phyloP scores from a whole-genome alignment of 345 rosid species.

The Populus simonii region DNA sequence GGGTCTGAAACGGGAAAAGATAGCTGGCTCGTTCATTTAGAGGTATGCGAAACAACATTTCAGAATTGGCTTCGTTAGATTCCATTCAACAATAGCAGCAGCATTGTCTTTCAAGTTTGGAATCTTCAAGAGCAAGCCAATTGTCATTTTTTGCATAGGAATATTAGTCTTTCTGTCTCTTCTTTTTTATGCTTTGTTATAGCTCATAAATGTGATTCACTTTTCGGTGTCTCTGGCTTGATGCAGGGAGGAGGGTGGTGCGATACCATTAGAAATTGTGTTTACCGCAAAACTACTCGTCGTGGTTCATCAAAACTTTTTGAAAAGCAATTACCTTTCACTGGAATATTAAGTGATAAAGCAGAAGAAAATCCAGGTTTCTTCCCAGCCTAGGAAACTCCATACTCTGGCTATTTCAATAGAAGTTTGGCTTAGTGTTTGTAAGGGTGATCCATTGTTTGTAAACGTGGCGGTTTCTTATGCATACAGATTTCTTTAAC shows the following conservation, averaged over 20 bases:
- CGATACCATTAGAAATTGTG: conserved; percentile 19
- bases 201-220: neutral
- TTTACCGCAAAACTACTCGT: conserved; percentile 30
- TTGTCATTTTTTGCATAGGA: neutral
- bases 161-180: neutral
- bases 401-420: neutral
- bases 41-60: conserved; percentile 14
- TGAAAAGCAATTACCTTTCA: conserved; percentile 24
- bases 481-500: conserved; percentile 27
- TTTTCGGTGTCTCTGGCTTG: neutral
- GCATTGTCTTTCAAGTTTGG: neutral
- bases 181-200: neutral
- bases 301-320: conserved; percentile 32
- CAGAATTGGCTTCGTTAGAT: neutral
- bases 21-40: conserved; percentile 35
- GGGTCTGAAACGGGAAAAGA: conserved; percentile 26
- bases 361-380: conserved; percentile 32
- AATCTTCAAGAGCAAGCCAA: neutral
- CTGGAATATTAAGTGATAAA: conserved; percentile 31
- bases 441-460: neutral
- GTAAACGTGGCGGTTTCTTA: neutral
- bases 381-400: neutral
- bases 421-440: neutral
- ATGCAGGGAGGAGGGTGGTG: conserved; percentile 37
- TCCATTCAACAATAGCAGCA: no score